phyloP scores from a whole-genome alignment of 805 yeast species.

The Nakazawaea populi region DNA sequence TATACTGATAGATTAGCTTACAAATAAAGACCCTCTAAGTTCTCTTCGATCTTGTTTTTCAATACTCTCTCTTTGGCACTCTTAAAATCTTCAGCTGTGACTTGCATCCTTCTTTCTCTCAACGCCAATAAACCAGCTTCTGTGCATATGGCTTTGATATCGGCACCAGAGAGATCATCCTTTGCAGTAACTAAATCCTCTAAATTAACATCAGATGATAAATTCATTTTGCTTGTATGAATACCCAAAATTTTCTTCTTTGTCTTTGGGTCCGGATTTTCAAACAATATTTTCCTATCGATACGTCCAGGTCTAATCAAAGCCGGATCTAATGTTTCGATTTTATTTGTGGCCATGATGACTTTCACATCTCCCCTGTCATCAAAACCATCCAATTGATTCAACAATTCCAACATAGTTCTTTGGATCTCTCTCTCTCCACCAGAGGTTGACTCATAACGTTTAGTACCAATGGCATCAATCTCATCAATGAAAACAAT shows the following conservation, averaged over 20 bases:
- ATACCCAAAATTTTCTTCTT: conserved; percentile 88
- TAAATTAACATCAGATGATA: conserved; percentile 80
- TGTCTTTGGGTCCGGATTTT: conserved; percentile 90
- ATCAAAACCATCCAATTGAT: conserved; percentile 97
- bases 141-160: conserved; percentile 94
- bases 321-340: conserved; percentile 97
- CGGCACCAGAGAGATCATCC: conserved; percentile 96
- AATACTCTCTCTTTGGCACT: conserved; percentile 91
- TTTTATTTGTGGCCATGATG: conserved; percentile 96
- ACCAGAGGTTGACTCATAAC: conserved; percentile 94
- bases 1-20: conserved; percentile 19
- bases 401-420: conserved; percentile 96
- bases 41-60: conserved; percentile 95
- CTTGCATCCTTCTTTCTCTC: conserved; percentile 97
- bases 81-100: conserved; percentile 87
- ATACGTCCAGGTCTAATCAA: conserved; percentile 93
- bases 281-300: conserved; percentile 97
- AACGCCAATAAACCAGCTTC: conserved; percentile 95
- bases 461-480: conserved; percentile 97
- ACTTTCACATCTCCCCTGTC: conserved; percentile 97
- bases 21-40: conserved; percentile 87
- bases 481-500: conserved; percentile 96
- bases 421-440: conserved; percentile 99
- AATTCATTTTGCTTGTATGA: conserved; percentile 90
- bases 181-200: conserved; percentile 85